Base-by-base conservation (phyloP, 768 basidiomycete genomes). In the Mrakia blollopis region DNA sequence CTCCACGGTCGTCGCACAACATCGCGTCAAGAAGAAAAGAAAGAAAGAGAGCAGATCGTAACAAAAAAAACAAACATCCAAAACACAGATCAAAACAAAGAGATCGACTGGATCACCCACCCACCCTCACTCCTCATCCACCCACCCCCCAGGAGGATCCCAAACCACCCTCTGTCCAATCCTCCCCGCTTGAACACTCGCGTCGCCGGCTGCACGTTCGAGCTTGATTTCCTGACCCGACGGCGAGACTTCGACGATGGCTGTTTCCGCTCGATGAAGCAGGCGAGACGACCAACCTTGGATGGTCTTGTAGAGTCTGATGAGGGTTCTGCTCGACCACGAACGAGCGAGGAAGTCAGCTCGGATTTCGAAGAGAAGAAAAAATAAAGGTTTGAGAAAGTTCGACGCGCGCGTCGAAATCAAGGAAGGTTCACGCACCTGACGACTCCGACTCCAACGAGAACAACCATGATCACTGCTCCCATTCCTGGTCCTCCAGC, bases 221-320 rank as follows among this genome's bases (percentile, higher is more conserved):
- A n/a, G 32, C 14, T 13, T 23, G 32, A 68, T 1, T 32, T 71
- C 69, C n/a, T 28, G 30, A 13, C 54, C 71, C 35, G 71, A 30
- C 18, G 71, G 71, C 14, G 71, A 57, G n/a, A 74, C 73, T 35
- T 74, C 73, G 32, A 74, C 63, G 23, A 74, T 74, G 47, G 73
- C 73, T 14, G 73, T 74, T 44, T 74, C 73, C 25, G 73, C 73
- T n/a, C 73, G 62, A 68, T 47, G 32, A 13, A 74, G 73, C 11
- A 74, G 39, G 8, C 37, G 50, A 47, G 41, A 37, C 0, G 73
- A 74, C 25, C 63, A 52, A 3, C n/a, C 28, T 13, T 44, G 52
- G 28, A 65, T 57, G 9, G 62, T 61, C 16, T 74, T 65, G 41
- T 74, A 74, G 10, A 74, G 62, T 14, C 44, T 16, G 11, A 65